These are phyloP conservation scores for Harrya chromipes DNA, from an alignment of 768 basidiomycete species.

Conservation along the genomic window DNA sequence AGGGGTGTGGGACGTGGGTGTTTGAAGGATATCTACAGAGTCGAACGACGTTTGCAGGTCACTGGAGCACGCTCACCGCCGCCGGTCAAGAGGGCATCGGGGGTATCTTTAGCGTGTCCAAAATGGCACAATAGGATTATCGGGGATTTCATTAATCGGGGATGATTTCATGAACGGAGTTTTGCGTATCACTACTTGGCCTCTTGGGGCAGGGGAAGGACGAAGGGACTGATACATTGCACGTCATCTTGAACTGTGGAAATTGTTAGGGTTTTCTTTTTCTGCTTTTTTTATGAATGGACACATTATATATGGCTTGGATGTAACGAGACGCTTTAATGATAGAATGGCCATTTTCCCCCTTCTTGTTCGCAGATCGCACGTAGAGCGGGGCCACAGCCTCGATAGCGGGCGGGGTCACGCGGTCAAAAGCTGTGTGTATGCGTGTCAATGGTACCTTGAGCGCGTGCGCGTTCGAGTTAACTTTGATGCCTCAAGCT, in stretches of 20 bases:
- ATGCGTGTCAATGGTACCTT: too few species aligned
- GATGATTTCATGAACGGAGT: slow-evolving; percentile 26
- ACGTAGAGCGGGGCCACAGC: slow-evolving; percentile 11
- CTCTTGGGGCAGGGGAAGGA: neutral
- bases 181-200: slow-evolving; percentile 6
- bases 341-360: too few species aligned
- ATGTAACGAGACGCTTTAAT: too few species aligned
- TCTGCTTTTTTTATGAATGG: neutral
- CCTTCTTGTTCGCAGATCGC: slow-evolving; percentile 7
- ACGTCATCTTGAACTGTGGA: slow-evolving; percentile 22
- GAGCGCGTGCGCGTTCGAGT: slow-evolving; percentile 2
- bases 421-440: slow-evolving; percentile 8
- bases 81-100: slow-evolving; percentile 35
- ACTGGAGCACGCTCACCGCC: slow-evolving; percentile 43
- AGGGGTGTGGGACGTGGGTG: slow-evolving; percentile 48
- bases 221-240: neutral
- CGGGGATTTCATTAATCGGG: slow-evolving; percentile 21
- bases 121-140: slow-evolving; percentile 32
- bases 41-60: slow-evolving; percentile 49
- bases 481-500: slow-evolving; percentile 17
- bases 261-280: slow-evolving; percentile 14
- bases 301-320: too few species aligned
- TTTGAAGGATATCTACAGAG: slow-evolving; percentile 56
- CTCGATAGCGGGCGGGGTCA: neutral
- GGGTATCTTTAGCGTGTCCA: slow-evolving; percentile 60